Evolutionary conservation across 768 basidiomycete species (phyloP).

Genomic region (Pholiota microspora): DNA sequence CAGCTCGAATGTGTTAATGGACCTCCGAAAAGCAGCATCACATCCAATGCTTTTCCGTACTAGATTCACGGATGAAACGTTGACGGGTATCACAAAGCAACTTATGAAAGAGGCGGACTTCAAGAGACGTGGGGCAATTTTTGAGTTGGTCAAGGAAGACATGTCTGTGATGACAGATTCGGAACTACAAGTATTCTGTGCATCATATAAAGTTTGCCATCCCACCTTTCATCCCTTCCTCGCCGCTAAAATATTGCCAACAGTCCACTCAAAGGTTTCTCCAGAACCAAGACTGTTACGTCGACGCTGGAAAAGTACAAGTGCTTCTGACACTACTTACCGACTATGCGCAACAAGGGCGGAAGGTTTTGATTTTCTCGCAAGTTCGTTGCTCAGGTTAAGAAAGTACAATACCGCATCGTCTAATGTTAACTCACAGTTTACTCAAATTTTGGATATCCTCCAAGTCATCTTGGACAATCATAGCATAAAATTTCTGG

Average conservation of each 20-base stretch:
- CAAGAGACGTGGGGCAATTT: constrained; percentile 75
- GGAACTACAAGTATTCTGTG: constrained; percentile 86
- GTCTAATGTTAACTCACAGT: constrained; percentile 42
- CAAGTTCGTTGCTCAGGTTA: constrained; percentile 53
- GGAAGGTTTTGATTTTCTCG: constrained; percentile 91
- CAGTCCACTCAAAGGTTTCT: constrained; percentile 75
- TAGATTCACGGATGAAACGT: constrained; percentile 71
- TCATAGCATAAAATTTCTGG: constrained; percentile 67
- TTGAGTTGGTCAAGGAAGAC: constrained; percentile 91
- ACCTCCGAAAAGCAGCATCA: constrained; percentile 91
- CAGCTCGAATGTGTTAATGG: constrained; percentile 94
- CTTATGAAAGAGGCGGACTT: constrained; percentile 92
- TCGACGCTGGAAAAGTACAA: constrained; percentile 86
- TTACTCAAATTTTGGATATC: constrained; percentile 95
- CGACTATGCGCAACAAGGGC: constrained; percentile 60
- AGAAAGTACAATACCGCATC: background rate
- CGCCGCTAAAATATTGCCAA: background rate
- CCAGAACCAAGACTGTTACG: constrained; percentile 70
- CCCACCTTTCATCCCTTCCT: background rate
- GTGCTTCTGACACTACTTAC: constrained; percentile 71
- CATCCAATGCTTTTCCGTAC: constrained; percentile 96
- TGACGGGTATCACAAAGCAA: constrained; percentile 75
- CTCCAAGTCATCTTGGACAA: constrained; percentile 79
- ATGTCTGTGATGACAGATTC: constrained; percentile 99
- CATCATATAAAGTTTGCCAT: constrained; percentile 73